A percentile compares a stretch with the other conserved stretches of the same genome.
Evolutionary conservation across 2,329 filamentous ascomycete species (phyloP).

Genomic region (Epichloe festucae): DNA sequence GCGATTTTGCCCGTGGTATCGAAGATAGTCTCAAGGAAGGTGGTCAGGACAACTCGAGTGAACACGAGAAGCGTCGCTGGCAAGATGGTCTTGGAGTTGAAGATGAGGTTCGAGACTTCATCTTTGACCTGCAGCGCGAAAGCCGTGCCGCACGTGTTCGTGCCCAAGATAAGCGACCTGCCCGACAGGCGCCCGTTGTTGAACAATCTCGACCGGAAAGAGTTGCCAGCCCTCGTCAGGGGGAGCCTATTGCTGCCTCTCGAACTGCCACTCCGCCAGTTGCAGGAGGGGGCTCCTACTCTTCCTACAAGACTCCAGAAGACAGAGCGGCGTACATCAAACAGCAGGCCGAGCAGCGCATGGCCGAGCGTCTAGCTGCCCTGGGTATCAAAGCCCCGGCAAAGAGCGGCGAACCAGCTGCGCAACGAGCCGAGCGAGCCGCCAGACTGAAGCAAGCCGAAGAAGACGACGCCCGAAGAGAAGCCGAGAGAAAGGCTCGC

Average conservation of each 20-base stretch:
- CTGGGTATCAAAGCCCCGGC: conserved; percentile 76
- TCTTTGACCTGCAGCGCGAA: conserved; percentile 84
- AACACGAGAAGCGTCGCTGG: conserved; percentile 89
- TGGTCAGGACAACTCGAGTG: conserved; percentile 58
- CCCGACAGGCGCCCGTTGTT: conserved; percentile 26
- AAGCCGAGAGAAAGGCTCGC: conserved; percentile 73
- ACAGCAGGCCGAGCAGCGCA: conserved; percentile 90
- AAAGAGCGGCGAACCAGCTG: conserved; percentile 67
- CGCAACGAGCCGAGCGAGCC: conserved; percentile 76
- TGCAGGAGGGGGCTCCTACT: conserved; percentile 55
- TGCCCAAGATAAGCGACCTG: conserved; percentile 40
- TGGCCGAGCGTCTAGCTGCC: conserved; percentile 90
- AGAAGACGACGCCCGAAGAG: conserved; percentile 81
- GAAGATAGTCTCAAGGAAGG: conserved; percentile 82
- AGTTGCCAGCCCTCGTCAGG: conserved; percentile 31
- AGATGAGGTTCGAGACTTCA: conserved; percentile 94
- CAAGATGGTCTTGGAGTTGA: conserved; percentile 93
- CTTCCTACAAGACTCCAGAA: conserved; percentile 79
- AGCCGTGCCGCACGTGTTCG: conserved; percentile 63
- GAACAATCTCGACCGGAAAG: conserved; percentile 30
- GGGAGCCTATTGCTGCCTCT: conserved; percentile 40
- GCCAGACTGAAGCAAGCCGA: conserved; percentile 82
- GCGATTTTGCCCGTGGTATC: conserved; percentile 71
- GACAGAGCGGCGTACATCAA: conserved; percentile 93
- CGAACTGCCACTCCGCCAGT: conserved; percentile 34